Evolutionary conservation across 306 rosid genomes (phyloP).

Genomic region (Alnus rubra): DNA sequence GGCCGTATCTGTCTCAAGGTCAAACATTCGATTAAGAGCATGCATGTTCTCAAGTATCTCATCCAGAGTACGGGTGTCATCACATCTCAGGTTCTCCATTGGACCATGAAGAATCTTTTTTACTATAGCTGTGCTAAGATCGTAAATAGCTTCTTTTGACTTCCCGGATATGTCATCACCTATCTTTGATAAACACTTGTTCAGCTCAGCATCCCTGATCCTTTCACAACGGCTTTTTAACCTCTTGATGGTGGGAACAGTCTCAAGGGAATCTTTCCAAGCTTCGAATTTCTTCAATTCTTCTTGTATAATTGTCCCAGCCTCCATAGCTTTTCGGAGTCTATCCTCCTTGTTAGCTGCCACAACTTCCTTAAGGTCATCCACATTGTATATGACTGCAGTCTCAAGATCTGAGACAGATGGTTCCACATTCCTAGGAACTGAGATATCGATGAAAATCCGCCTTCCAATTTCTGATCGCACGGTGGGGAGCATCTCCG

Average conservation of each 20-base stretch:
- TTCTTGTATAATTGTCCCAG: conserved; percentile 58
- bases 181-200: conserved; percentile 79
- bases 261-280: conserved; percentile 82
- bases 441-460: conserved; percentile 78
- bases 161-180: conserved; percentile 66
- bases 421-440: conserved; percentile 82
- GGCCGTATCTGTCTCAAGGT: conserved; percentile 72
- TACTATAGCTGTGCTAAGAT: conserved; percentile 80
- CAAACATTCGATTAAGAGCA: conserved; percentile 88
- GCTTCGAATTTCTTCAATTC: conserved; percentile 73
- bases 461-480: conserved; percentile 38
- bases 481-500: conserved; percentile 52
- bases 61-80: conserved; percentile 44
- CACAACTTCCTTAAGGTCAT: conserved; percentile 91
- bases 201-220: conserved; percentile 76
- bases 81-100: conserved; percentile 84
- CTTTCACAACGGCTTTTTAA: conserved; percentile 76
- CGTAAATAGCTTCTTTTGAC: conserved; percentile 60
- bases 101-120: conserved; percentile 88
- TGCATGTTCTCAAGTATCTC: conserved; percentile 83
- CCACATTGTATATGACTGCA: conserved; percentile 67
- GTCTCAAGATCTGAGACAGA: conserved; percentile 62
- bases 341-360: conserved; percentile 88
- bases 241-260: conserved; percentile 91
- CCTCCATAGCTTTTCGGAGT: conserved; percentile 66